phyloP scores from a whole-genome alignment of 208 protist species.

The Leishmania arabica region DNA sequence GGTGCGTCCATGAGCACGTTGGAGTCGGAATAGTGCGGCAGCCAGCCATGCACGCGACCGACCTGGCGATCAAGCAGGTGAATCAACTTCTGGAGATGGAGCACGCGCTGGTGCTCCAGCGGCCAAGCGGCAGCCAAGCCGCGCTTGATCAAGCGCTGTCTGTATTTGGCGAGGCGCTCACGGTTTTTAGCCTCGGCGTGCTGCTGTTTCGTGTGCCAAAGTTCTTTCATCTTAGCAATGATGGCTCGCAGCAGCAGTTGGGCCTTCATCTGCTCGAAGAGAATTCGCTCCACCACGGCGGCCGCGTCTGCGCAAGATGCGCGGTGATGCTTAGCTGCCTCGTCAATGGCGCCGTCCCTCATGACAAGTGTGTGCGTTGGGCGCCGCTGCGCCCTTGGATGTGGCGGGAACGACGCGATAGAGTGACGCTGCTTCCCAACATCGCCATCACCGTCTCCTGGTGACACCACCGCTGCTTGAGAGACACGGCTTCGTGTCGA shows the following conservation, averaged over 20 bases:
- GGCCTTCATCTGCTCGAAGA: constrained; percentile 81
- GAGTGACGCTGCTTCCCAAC: background rate
- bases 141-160: constrained; percentile 31
- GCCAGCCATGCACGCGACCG: constrained; percentile 62
- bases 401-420: background rate
- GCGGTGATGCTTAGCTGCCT: background rate
- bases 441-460: background rate
- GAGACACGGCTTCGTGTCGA: background rate
- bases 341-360: constrained; percentile 1
- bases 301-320: constrained; percentile 27
- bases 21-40: constrained; percentile 74
- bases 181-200: constrained; percentile 44
- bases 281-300: constrained; percentile 57
- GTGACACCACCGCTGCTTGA: background rate
- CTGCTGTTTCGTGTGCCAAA: constrained; percentile 66
- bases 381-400: background rate
- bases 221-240: constrained; percentile 65
- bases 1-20: constrained; percentile 49
- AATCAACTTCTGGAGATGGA: constrained; percentile 81
- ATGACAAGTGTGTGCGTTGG: constrained; percentile 7
- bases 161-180: constrained; percentile 39
- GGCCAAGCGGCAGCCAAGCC: constrained; percentile 53
- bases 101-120: constrained; percentile 63
- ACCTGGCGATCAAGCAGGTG: constrained; percentile 67
- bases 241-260: constrained; percentile 74